phyloP scores from a whole-genome alignment of 768 basidiomycete species.

The Exsudoporus frostii region DNA sequence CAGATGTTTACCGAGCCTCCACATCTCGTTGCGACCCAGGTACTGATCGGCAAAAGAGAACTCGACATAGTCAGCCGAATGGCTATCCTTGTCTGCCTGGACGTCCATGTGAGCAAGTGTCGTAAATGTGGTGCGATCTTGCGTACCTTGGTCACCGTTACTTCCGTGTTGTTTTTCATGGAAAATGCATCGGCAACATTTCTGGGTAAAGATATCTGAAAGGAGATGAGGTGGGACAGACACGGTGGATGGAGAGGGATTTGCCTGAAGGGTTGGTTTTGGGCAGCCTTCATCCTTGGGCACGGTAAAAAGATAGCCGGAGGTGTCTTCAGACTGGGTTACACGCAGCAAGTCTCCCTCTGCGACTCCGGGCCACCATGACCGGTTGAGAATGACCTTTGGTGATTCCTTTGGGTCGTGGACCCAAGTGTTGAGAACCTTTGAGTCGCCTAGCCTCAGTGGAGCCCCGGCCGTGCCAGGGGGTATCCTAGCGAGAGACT shows the following conservation, averaged over 20 bases:
- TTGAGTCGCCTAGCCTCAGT: slow-evolving; percentile 60
- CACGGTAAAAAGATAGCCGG: slow-evolving; percentile 62
- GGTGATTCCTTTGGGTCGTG: slow-evolving; percentile 62
- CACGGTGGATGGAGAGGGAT: neutral
- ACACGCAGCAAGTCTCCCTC: slow-evolving; percentile 75
- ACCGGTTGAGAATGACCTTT: slow-evolving; percentile 65
- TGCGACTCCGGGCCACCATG: slow-evolving; percentile 73
- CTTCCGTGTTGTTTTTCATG: slow-evolving; percentile 69
- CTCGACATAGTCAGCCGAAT: slow-evolving; percentile 78
- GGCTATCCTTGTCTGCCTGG: slow-evolving; percentile 64
- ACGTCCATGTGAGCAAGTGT: slow-evolving; percentile 9
- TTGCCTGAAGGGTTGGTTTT: slow-evolving; percentile 66
- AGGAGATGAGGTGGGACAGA: slow-evolving; percentile 1
- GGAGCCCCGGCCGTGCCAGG: slow-evolving; percentile 33
- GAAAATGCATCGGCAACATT: slow-evolving; percentile 69
- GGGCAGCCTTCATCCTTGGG: slow-evolving; percentile 58
- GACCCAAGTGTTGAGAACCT: slow-evolving; percentile 69
- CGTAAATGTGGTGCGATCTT: neutral
- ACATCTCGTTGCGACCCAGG: slow-evolving; percentile 95
- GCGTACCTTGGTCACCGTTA: slow-evolving; percentile 65
- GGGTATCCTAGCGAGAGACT: slow-evolving; percentile 55
- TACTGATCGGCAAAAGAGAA: slow-evolving; percentile 94
- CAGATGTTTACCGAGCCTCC: slow-evolving; percentile 82
- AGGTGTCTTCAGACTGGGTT: slow-evolving; percentile 38
- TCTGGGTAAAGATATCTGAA: slow-evolving; percentile 71